Evolutionary conservation across 768 basidiomycete genomes (phyloP).

Genomic region (Coprinopsis marcescibilis): DNA sequence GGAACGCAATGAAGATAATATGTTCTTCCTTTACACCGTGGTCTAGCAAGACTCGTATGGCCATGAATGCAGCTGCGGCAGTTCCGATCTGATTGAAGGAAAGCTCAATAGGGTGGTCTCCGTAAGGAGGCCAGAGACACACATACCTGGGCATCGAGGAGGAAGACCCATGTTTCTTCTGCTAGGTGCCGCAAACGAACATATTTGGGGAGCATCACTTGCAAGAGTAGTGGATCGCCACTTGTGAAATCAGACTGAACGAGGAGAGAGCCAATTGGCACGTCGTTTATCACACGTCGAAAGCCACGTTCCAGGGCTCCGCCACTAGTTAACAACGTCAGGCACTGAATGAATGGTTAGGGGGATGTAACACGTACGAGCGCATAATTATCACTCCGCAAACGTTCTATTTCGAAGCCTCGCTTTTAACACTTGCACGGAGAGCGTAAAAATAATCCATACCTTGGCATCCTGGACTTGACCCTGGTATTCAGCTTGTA

Average conservation of each 20-base stretch:
- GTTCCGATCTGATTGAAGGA: conserved; percentile 68
- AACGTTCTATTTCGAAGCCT: conserved; percentile 40
- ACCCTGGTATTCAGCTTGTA: conserved; percentile 50
- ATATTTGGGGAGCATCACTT: conserved; percentile 70
- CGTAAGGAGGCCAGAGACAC: background rate
- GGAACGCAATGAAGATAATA: conserved; percentile 87
- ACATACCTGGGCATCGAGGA: conserved; percentile 82
- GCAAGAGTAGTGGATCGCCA: conserved; percentile 85
- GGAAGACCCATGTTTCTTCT: conserved; percentile 69
- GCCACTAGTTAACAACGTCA: conserved; percentile 43
- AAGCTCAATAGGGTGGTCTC: background rate
- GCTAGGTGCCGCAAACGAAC: conserved; percentile 65
- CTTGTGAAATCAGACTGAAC: conserved; percentile 82
- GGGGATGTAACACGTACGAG: conserved; percentile 64
- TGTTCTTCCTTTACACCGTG: conserved; percentile 82
- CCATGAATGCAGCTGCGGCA: conserved; percentile 91
- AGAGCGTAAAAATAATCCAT: conserved; percentile 9
- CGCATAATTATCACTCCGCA: conserved; percentile 89
- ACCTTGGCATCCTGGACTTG: conserved; percentile 59
- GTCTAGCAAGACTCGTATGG: conserved; percentile 87
- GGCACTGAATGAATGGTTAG: background rate
- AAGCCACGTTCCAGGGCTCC: conserved; percentile 90
- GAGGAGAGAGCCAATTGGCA: conserved; percentile 81
- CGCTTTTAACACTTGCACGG: background rate
- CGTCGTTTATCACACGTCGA: conserved; percentile 80